Conservation (phyloP, 2,329 filamentous ascomycete genomes). For the Cladosporium oxysporum region DNA sequence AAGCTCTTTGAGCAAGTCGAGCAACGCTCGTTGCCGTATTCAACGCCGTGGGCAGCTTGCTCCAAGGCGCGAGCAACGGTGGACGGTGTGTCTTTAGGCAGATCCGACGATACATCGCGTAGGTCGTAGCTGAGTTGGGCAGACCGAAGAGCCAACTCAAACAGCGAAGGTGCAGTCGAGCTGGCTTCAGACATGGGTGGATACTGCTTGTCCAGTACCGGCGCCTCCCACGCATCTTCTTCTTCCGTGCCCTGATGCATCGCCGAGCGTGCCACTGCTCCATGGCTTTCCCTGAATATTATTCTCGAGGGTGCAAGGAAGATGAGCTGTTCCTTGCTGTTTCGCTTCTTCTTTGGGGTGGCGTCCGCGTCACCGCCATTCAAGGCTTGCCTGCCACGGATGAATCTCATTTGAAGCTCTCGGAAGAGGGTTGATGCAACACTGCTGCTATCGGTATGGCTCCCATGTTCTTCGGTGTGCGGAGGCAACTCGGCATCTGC, state of each 20-base stretch:
- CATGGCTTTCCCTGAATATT: conserved; percentile 6
- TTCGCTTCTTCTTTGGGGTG: conserved; percentile 38
- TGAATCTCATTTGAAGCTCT: background rate
- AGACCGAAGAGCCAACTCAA: conserved; percentile 37
- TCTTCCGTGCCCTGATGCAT: background rate
- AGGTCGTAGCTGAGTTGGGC: conserved; percentile 30
- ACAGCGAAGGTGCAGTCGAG: conserved; percentile 36
- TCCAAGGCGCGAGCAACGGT: conserved; percentile 28
- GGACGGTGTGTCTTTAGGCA: conserved; percentile 26
- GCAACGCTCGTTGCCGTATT: conserved; percentile 35
- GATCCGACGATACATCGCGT: conserved; percentile 27
- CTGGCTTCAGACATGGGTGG: conserved; percentile 16
- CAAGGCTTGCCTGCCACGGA: background rate
- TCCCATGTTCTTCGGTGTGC: background rate
- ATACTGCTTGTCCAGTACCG: conserved; percentile 10
- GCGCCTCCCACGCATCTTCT: conserved; percentile 21
- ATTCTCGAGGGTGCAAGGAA: conserved; percentile 25
- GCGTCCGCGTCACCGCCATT: conserved; percentile 12
- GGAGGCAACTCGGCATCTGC: background rate
- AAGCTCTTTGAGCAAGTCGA: conserved; percentile 35
- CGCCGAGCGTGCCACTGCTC: background rate
- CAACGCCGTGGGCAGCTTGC: conserved; percentile 23
- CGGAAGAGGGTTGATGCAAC: background rate
- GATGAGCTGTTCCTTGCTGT: conserved; percentile 31
- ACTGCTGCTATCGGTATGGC: no score